Percentiles rank a stretch among this genome's conserved stretches.
Evolutionary conservation across 1,284 basidiomycete species (phyloP).

Genomic region (Apiotrichum mycotoxinovorans): DNA sequence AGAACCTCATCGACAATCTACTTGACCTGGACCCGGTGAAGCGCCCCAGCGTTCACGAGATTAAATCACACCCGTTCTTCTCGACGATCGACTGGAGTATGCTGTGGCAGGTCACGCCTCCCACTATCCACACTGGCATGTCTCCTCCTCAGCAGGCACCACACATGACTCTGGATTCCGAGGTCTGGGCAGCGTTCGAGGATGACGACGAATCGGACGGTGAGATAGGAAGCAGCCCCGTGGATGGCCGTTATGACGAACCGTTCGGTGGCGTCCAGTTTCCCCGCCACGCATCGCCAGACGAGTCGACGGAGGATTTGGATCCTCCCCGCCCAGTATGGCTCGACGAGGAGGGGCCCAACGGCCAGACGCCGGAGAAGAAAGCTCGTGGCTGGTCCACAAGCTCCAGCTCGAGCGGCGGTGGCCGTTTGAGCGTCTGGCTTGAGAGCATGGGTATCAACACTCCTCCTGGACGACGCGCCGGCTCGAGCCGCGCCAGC

Average conservation of each 20-base stretch:
- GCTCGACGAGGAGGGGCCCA: slow-evolving; percentile 21
- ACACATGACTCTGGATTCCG: slow-evolving; percentile 24
- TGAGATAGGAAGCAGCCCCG: slow-evolving; percentile 2
- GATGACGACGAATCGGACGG: slow-evolving; percentile 39
- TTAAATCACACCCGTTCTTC: slow-evolving; percentile 76
- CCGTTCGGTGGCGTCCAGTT: slow-evolving; percentile 29
- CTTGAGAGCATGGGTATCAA: slow-evolving; percentile 40
- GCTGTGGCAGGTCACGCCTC: slow-evolving; percentile 62
- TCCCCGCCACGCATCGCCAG: slow-evolving; percentile 12
- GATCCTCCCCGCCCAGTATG: slow-evolving; percentile 38
- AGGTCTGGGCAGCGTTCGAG: slow-evolving; percentile 44
- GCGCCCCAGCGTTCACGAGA: slow-evolving; percentile 58
- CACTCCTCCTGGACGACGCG: slow-evolving; percentile 6
- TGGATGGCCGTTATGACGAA: slow-evolving; percentile 18
- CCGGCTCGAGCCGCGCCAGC: slow-evolving; percentile 10
- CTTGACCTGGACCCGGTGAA: slow-evolving; percentile 62
- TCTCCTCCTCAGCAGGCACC: slow-evolving; percentile 28
- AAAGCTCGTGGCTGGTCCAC: slow-evolving; percentile 26
- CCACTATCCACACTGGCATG: slow-evolving; percentile 50
- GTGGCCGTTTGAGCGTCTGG: slow-evolving; percentile 30
- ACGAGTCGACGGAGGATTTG: slow-evolving; percentile 18
- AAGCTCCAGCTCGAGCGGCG: slow-evolving; percentile 33
- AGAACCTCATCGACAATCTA: slow-evolving; percentile 51
- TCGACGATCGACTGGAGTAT: slow-evolving; percentile 63
- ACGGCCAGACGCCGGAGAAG: background rate